These are phyloP conservation scores for Lasiosphaeriaceae sp. DNA, from an alignment of 495 filamentous ascomycete genomes.

Conservation along the genomic window DNA sequence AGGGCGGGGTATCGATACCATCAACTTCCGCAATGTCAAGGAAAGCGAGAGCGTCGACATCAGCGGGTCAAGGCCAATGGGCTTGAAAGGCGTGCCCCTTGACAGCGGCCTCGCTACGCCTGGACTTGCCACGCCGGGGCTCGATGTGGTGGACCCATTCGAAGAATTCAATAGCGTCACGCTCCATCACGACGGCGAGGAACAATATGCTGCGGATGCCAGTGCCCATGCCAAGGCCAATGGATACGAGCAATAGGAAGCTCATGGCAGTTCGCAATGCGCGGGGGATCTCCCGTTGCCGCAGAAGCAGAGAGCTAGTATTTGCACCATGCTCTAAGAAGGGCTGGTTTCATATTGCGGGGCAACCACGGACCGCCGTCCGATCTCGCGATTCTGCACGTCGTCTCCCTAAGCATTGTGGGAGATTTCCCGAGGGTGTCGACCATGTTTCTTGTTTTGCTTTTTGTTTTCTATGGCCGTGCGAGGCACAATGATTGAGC, in stretches of 20 bases:
- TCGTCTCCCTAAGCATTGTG: no score
- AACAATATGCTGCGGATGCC: constrained; percentile 28
- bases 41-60: constrained; percentile 96
- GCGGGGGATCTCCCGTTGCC: neutral
- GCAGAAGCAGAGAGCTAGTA: neutral
- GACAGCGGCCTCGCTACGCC: constrained; percentile 84
- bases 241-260: constrained; percentile 22
- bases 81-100: constrained; percentile 72
- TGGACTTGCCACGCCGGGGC: constrained; percentile 80
- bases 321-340: constrained; percentile 7
- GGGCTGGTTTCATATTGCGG: no score
- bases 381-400: no score
- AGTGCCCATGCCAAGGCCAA: constrained; percentile 13
- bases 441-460: neutral
- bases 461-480: neutral
- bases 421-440: no score
- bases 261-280: constrained; percentile 1
- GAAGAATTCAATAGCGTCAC: constrained; percentile 99
- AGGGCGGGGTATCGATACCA: constrained; percentile 84
- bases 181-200: constrained; percentile 92
- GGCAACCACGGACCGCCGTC: no score
- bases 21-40: constrained; percentile 97
- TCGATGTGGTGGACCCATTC: constrained; percentile 76
- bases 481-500: neutral
- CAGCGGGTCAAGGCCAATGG: constrained; percentile 53